phyloP scores from a whole-genome alignment of 1,284 basidiomycete species.

The Mycosarcoma maydis region DNA sequence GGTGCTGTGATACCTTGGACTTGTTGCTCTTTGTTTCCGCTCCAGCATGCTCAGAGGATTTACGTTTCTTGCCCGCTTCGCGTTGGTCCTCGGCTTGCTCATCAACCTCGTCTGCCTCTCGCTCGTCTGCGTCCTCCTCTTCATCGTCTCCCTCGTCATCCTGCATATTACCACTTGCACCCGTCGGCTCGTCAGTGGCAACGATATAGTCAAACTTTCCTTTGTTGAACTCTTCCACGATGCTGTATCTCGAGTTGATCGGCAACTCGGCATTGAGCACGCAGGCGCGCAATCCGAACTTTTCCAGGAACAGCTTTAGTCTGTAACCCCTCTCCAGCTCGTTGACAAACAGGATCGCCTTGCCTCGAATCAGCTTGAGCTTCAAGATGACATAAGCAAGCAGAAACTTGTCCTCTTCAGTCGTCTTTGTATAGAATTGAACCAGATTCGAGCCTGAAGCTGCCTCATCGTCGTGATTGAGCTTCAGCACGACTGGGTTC shows the following conservation, averaged over 20 bases:
- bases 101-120: slow-evolving; percentile 6
- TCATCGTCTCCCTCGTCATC: slow-evolving; percentile 57
- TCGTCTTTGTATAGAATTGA: slow-evolving; percentile 67
- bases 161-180: slow-evolving; percentile 64
- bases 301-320: slow-evolving; percentile 94
- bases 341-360: slow-evolving; percentile 97
- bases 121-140: slow-evolving; percentile 28
- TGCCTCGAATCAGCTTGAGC: slow-evolving; percentile 91
- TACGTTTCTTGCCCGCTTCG: slow-evolving; percentile 35
- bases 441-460: slow-evolving; percentile 39
- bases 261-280: slow-evolving; percentile 97
- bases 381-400: slow-evolving; percentile 93
- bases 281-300: slow-evolving; percentile 95
- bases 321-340: slow-evolving; percentile 93
- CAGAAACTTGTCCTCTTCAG: slow-evolving; percentile 95
- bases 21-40: slow-evolving; percentile 14
- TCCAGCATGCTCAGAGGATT: not conserved
- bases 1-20: not conserved
- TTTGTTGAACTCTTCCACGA: slow-evolving; percentile 98
- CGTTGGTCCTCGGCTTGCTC: slow-evolving; percentile 6
- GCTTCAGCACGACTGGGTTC: slow-evolving; percentile 76
- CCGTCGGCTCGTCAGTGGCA: slow-evolving; percentile 84
- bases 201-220: slow-evolving; percentile 99
- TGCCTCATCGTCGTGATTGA: slow-evolving; percentile 46
- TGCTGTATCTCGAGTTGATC: slow-evolving; percentile 93